Evolutionary conservation across 2,329 filamentous ascomycete genomes (phyloP).

Genomic region (Colletotrichum brevisporum): DNA sequence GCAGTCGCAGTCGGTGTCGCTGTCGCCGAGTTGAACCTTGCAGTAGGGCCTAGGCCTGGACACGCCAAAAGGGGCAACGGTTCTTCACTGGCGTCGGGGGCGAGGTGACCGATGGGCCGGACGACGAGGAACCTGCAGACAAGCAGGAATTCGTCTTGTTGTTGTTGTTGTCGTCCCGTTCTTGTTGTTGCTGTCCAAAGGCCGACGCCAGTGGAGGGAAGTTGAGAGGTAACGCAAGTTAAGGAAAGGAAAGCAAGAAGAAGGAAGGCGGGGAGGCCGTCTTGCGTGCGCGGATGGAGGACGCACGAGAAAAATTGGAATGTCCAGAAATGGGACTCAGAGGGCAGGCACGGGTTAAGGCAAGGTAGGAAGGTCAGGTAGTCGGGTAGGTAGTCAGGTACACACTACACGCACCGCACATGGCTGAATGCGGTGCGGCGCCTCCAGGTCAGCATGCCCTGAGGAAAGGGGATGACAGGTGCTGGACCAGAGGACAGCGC

Average conservation of each 20-base stretch:
- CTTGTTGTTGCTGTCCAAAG: slow-evolving; percentile 3
- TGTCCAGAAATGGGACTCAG: slow-evolving; percentile 30
- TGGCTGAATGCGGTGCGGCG: slow-evolving; percentile 19
- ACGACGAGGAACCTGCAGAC: background rate
- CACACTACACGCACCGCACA: background rate
- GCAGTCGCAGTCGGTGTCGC: background rate
- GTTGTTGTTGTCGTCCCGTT: background rate
- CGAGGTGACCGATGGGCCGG: slow-evolving; percentile 9
- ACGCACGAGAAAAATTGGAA: slow-evolving; percentile 36
- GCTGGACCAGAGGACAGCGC: background rate
- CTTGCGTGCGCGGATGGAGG: slow-evolving; percentile 22
- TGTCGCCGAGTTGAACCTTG: slow-evolving; percentile 25
- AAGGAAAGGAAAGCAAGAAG: background rate
- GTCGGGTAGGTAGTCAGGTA: background rate
- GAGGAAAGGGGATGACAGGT: slow-evolving; percentile 17
- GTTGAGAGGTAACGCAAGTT: slow-evolving; percentile 4
- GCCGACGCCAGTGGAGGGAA: slow-evolving; percentile 17
- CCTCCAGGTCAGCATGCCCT: slow-evolving; percentile 12
- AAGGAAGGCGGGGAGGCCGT: slow-evolving; percentile 10
- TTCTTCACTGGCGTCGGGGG: slow-evolving; percentile 12
- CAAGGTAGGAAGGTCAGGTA: slow-evolving; percentile 5
- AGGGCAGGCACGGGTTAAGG: slow-evolving; percentile 21
- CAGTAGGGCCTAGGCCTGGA: slow-evolving; percentile 7
- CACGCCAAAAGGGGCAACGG: slow-evolving; percentile 16
- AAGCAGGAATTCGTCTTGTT: no score